Conservation (phyloP, 805 yeast genomes). For the Myxozyma udenii region DNA sequence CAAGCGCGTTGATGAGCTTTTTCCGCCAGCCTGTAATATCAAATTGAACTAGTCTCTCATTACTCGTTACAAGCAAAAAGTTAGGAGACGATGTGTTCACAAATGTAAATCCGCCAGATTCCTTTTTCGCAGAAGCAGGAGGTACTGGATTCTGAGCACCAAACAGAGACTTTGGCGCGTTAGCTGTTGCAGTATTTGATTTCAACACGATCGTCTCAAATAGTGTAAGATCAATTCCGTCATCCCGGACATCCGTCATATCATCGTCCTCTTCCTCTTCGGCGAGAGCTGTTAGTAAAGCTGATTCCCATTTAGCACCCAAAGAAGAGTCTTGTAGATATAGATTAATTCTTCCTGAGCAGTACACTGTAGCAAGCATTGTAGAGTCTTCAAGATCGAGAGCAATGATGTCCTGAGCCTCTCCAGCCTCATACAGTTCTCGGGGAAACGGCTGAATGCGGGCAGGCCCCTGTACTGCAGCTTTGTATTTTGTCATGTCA, state of each 20-base stretch:
- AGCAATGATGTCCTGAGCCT: conserved; percentile 41
- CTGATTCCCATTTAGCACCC: conserved; percentile 17
- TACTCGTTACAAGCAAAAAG: conserved; percentile 7
- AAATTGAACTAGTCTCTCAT: conserved; percentile 6
- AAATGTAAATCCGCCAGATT: not conserved
- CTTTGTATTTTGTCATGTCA: conserved; percentile 23
- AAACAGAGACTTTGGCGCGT: not conserved
- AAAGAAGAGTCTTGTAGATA: conserved; percentile 30
- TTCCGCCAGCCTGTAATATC: conserved; percentile 11
- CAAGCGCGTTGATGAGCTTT: conserved; percentile 8
- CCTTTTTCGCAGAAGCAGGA: not conserved
- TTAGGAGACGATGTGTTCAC: not conserved
- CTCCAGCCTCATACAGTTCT: conserved; percentile 46
- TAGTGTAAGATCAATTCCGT: conserved; percentile 1
- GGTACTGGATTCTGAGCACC: not conserved
- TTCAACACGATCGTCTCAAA: conserved; percentile 13
- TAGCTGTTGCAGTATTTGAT: not conserved
- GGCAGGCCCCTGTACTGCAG: conserved; percentile 51
- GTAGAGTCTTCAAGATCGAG: conserved; percentile 31
- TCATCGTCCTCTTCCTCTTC: conserved; percentile 1
- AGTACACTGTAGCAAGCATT: conserved; percentile 26
- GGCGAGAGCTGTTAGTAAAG: conserved; percentile 5
- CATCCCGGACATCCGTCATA: not conserved
- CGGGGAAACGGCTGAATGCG: conserved; percentile 55
- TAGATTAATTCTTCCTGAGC: conserved; percentile 31